Evolutionary conservation across 1,284 basidiomycete genomes (phyloP), one percentile per base, ranked within the genome.

Genomic region (Phlebopus sp.): DNA sequence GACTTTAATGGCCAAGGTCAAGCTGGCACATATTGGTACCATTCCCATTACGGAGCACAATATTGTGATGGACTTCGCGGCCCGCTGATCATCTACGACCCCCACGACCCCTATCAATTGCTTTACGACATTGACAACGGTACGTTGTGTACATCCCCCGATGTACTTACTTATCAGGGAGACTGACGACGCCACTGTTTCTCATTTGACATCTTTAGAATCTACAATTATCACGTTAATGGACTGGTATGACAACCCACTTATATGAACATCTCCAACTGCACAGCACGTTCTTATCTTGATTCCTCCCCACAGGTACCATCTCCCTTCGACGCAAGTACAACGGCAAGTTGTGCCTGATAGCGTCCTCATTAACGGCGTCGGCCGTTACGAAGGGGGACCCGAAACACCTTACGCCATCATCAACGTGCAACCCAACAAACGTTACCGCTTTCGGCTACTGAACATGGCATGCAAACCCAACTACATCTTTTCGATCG

Each of bases 301-400:
- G 14, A 57, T 56, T 5, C 50, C 66, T 5, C 50, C 66, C 47
- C 65, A 70, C 47, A 71, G 72, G 71, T 71, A 66, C 34, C 44
- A 46, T 18, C 32, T 45, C 30, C 55, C 55, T 4, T 54, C 43
- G 21, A 44, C 49, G 35, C 42, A 40, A 10, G 34, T 44, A 7
- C 37, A 30, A 4, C 34, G 38, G n/a, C 18, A 38, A 42, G 30
- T 48, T 34, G 43, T 59, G 6, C 69, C 73, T 3, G 64, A 72
- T 43, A 62, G 67, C 0, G 69, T 66, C 1, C 57, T 77, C 17
- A 73, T 80, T 59, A 79, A 81, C 46, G 78, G 78, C 1, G 51
- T 59, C 13, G 76, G 76, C 4, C 60, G 70, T 9, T 73, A 54
- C 31, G 35, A 40, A 29, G 49, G 53, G 9, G 71, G 68, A 4